These are phyloP conservation scores for Suillus brevipes DNA, from an alignment of 768 basidiomycete genomes.

Conservation along the genomic window DNA sequence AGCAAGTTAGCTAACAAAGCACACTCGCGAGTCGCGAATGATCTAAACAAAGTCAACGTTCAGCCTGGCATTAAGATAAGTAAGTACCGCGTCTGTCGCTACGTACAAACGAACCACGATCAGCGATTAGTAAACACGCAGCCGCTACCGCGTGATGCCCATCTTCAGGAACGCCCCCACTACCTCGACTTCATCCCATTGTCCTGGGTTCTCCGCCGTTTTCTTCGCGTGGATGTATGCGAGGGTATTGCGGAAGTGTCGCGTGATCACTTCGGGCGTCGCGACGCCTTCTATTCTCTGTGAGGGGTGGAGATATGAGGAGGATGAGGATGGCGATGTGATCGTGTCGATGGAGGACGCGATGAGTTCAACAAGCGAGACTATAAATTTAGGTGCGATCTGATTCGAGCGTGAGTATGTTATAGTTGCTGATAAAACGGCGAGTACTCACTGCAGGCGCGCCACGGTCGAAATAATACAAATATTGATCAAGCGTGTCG, in stretches of 20 bases:
- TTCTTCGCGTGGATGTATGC: conserved; percentile 80
- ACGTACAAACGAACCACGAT: conserved; percentile 2
- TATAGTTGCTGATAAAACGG: conserved; percentile 1
- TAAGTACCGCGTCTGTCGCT: neutral
- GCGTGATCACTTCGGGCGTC: conserved; percentile 88
- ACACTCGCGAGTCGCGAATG: neutral
- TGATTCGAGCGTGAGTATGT: conserved; percentile 29
- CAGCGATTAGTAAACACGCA: neutral
- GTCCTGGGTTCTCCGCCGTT: conserved; percentile 32
- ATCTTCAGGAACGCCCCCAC: conserved; percentile 89
- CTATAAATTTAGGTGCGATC: conserved; percentile 95
- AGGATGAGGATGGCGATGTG: conserved; percentile 51
- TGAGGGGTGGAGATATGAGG: conserved; percentile 77
- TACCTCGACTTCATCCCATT: conserved; percentile 89
- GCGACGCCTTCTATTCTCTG: conserved; percentile 91
- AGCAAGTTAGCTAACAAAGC: conserved; percentile 5
- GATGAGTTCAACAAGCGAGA: conserved; percentile 94
- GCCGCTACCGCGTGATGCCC: conserved; percentile 61
- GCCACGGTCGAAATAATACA: conserved; percentile 94
- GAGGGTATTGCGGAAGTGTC: conserved; percentile 93
- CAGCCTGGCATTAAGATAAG: neutral
- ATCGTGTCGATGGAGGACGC: conserved; percentile 93
- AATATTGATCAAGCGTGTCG: conserved; percentile 92
- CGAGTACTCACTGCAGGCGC: conserved; percentile 76
- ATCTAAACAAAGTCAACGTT: conserved; percentile 1